Conservation (phyloP, 2,329 filamentous ascomycete genomes). For the Hysterium pulicare region DNA sequence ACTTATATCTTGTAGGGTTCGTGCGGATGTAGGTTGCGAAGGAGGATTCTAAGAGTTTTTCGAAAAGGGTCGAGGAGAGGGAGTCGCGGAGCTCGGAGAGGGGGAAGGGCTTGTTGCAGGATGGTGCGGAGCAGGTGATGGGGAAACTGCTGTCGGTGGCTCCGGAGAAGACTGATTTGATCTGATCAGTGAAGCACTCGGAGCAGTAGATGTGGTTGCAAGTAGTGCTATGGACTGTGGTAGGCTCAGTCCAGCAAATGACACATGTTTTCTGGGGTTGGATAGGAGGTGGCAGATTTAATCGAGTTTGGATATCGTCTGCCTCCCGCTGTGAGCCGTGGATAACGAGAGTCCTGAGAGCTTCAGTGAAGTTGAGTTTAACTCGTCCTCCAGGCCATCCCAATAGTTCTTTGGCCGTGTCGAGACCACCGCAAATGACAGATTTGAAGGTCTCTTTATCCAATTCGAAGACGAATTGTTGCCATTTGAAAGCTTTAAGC, state of each 20-base stretch:
- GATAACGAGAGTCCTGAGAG: slow-evolving; percentile 16
- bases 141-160: slow-evolving; percentile 6
- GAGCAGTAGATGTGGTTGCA: slow-evolving; percentile 16
- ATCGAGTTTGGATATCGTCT: slow-evolving; percentile 9
- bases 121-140: slow-evolving; percentile 6
- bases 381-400: slow-evolving; percentile 14
- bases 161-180: slow-evolving; percentile 7
- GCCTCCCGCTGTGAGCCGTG: slow-evolving; percentile 9
- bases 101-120: slow-evolving; percentile 3
- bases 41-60: slow-evolving; percentile 12
- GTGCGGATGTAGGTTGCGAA: slow-evolving; percentile 14
- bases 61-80: slow-evolving; percentile 5
- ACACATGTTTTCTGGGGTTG: slow-evolving; percentile 3
- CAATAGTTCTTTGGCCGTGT: slow-evolving; percentile 12
- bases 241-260: slow-evolving; percentile 10
- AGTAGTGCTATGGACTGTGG: slow-evolving; percentile 6
- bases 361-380: slow-evolving; percentile 13
- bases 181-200: slow-evolving; percentile 14
- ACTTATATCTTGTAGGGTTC: slow-evolving; percentile 10
- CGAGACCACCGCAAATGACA: slow-evolving; percentile 15
- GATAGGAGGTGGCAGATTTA: not conserved
- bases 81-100: slow-evolving; percentile 5
- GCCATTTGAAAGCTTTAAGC: slow-evolving; percentile 1
- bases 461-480: slow-evolving; percentile 9
- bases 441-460: slow-evolving; percentile 5